Conservation (phyloP, 441 rosid genomes). For the Erodium trifolium region DNA sequence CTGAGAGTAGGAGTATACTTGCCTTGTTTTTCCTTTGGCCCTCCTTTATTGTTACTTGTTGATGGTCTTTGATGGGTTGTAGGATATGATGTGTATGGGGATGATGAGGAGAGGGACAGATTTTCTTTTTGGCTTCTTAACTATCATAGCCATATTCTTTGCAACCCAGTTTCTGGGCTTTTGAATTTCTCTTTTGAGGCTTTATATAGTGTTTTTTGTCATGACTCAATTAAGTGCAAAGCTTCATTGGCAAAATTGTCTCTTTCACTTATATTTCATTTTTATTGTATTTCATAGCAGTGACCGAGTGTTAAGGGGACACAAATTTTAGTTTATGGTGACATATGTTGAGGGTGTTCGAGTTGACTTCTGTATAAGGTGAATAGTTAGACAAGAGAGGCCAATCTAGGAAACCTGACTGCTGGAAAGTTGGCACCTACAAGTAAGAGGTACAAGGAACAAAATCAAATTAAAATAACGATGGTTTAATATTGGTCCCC, state of each 20-base stretch:
- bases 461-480: too few relatives aligned
- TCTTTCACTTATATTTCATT: too few relatives aligned
- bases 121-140: conserved; percentile 14
- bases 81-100: conserved; percentile 18
- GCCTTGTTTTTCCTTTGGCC: conserved; percentile 11
- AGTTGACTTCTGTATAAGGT: too few relatives aligned
- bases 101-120: conserved; percentile 22
- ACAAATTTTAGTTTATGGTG: too few relatives aligned
- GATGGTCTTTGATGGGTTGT: conserved; percentile 19
- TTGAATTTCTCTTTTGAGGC: conserved; percentile 18
- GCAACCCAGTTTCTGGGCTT: conserved; percentile 21
- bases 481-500: too few relatives aligned
- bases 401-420: too few relatives aligned
- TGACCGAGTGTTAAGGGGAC: too few relatives aligned
- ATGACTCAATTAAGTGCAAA: conserved; percentile 18
- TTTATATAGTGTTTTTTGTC: conserved; percentile 29
- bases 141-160: conserved; percentile 27
- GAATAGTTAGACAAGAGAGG: too few relatives aligned
- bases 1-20: conserved; percentile 15
- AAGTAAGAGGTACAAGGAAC: too few relatives aligned
- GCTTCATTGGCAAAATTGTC: neutral
- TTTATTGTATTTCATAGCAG: too few relatives aligned
- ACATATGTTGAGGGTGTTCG: too few relatives aligned
- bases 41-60: neutral
- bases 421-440: too few relatives aligned